Percentiles rank a stretch among this genome's conserved stretches.
These are phyloP conservation scores for Geotrichum candidum DNA, from an alignment of 1,139 yeast species.

Conservation along the genomic window DNA sequence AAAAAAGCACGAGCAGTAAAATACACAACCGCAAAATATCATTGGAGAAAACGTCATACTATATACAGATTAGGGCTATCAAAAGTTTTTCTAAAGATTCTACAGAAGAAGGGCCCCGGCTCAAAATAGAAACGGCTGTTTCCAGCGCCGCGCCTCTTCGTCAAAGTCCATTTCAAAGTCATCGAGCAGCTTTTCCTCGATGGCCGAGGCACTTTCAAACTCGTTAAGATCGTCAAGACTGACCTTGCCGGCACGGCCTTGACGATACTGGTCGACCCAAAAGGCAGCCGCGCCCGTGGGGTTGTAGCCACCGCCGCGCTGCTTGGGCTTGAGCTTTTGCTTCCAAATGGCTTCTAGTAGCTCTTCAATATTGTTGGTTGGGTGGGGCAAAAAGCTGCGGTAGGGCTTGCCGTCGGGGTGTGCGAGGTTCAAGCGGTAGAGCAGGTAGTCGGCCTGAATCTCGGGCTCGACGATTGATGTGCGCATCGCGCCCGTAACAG, in stretches of 20 bases:
- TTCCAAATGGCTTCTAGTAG: slow-evolving; percentile 48
- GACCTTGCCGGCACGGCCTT: slow-evolving; percentile 45
- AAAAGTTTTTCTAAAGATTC: too few species aligned
- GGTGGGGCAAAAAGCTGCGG: slow-evolving; percentile 46
- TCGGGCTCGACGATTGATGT: slow-evolving; percentile 70
- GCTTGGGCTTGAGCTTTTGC: slow-evolving; percentile 23
- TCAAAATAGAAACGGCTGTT: slow-evolving; percentile 15
- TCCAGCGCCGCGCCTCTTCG: slow-evolving; percentile 20
- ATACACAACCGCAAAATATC: neutral
- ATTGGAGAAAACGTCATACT: neutral
- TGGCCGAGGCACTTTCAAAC: slow-evolving; percentile 21
- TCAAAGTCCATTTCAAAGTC: slow-evolving; percentile 26
- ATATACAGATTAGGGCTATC: neutral
- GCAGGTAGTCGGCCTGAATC: slow-evolving; percentile 77
- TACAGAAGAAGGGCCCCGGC: too few species aligned
- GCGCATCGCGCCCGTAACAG: slow-evolving; percentile 75
- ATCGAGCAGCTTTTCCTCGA: slow-evolving; percentile 23
- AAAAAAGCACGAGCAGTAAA: too few species aligned
- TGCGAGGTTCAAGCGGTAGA: slow-evolving; percentile 57
- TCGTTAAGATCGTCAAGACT: slow-evolving; percentile 35
- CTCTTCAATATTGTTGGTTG: slow-evolving; percentile 69
- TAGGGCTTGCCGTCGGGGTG: slow-evolving; percentile 33
- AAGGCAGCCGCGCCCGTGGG: slow-evolving; percentile 60
- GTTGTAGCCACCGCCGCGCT: slow-evolving; percentile 40
- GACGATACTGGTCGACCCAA: slow-evolving; percentile 64